Evolutionary conservation across 2,329 filamentous ascomycete species (phyloP), one percentile per base, ranked within the genome.

Genomic region (Verticillium tricorpus): DNA sequence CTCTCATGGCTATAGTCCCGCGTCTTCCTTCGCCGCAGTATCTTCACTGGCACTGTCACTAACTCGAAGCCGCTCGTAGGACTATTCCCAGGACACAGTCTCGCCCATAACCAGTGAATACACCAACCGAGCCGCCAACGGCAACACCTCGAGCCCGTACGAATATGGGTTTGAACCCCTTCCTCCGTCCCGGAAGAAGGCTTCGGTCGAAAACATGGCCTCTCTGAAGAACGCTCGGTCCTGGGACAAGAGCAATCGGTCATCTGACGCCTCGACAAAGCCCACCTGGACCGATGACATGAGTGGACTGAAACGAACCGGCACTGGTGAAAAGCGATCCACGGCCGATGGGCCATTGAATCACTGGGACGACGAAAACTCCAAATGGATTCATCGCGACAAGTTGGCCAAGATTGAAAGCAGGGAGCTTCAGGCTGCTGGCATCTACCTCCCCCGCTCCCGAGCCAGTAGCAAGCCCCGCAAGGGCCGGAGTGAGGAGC

Each of bases 341-440:
- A 72, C 69, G 35, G 69, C 70, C 56, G 71, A 76, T 28, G 69
- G 73, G 45, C 60, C 66, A 4, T 12, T 45, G 8, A 40, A 37
- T 28, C 55, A 35, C 12, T 67, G 67, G 9, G 77, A 80, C 37
- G 76, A 80, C 37, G 87, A 89, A 64, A 82, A 86, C 64, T 90
- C 87, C 35, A 89, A 91, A 73, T 95, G 91, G 91, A 94, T 95
- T 68, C 91, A 95, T 71, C 82, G 91, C 61, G 91, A 95, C 76
- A 94, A 94, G 76, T 77, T 95, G 64, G 91, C 90, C 60, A 86
- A 85, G 71, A 95, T 94, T 67, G 91, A 95, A 76, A 94, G 81
- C 67, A 84, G 88, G 70, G 91, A 95, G 75, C 82, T 95, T 65
- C 89, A 92, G 72, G 90, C 90, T 63, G 90, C 90, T 7, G 91